A percentile compares a stretch with the other conserved stretches of the same genome.
Conservation (phyloP, 768 basidiomycete species). For the Xanthoconium purpureum region DNA sequence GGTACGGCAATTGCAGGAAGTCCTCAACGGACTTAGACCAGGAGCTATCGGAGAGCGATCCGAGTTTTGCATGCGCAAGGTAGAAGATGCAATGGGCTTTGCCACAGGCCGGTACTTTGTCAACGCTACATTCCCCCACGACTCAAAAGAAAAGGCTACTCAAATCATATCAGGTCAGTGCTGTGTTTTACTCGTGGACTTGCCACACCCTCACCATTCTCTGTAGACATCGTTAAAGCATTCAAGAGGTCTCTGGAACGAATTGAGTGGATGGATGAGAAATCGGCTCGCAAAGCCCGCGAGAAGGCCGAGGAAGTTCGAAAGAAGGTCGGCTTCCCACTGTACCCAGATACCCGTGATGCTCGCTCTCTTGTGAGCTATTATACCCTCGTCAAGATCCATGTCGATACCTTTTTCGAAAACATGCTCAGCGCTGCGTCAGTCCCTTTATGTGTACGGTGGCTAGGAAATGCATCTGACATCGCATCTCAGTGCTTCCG, state of each 20-base stretch:
- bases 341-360: constrained; percentile 76
- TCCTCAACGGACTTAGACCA: constrained; percentile 79
- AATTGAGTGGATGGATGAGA: constrained; percentile 89
- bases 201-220: constrained; percentile 7
- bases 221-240: constrained; percentile 69
- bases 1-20: constrained; percentile 64
- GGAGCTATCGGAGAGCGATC: constrained; percentile 81
- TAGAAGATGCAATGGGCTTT: constrained; percentile 80
- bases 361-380: constrained; percentile 68
- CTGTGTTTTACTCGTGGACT: background rate
- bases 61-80: constrained; percentile 74
- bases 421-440: constrained; percentile 71
- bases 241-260: constrained; percentile 75
- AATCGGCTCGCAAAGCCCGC: constrained; percentile 76
- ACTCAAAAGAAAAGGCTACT: constrained; percentile 77
- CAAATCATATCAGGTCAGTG: constrained; percentile 72
- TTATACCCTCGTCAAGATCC: constrained; percentile 67
- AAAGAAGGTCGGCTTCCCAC: constrained; percentile 91
- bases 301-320: constrained; percentile 64
- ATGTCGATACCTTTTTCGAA: constrained; percentile 73
- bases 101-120: constrained; percentile 89
- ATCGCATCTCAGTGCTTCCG: constrained; percentile 43
- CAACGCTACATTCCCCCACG: constrained; percentile 72
- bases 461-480: constrained; percentile 5
- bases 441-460: constrained; percentile 3